Evolutionary conservation across 306 rosid genomes (phyloP), one percentile per base, ranked within the genome.

Genomic region (Gynostemma pentaphyllum): DNA sequence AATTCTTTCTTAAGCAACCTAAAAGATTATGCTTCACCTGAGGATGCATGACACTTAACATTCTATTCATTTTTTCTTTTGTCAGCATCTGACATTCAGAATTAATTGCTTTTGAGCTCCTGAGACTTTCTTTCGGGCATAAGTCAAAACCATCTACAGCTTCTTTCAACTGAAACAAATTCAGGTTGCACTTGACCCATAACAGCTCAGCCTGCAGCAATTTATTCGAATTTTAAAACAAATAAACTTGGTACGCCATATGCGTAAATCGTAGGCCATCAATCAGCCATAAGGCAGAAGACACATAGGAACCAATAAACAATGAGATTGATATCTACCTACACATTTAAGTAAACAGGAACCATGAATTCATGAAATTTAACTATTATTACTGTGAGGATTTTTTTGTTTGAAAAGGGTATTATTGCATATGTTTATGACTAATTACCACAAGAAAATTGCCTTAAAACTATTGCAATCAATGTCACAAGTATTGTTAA

Each of bases 121-220:
- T 11, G 13, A 67, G 65, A 50, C 64, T 65, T 67, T 80, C 86
- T 39, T 64, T 65, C 13, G 71, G 72, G 78, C 86, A 75, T n/a
- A 72, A 65, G 28, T 72, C 79, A 52, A 65, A 56, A 67, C 74
- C 80, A 54, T 62, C 76, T 2, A 67, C 26, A 63, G 74, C 74
- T 70, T 81, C 78, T 70, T 70, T 78, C 74, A 79, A 72, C 68
- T 69, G 81, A 66, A 69, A 69, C 68, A 86, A 78, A 68, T 83
- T 94, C 68, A 75, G 72, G 79, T 74, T 73, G 80, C 97, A 88
- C 66, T 52, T 67, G 19, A 75, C 68, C 88, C 80, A 78, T 61
- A 92, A 66, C 18, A 78, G 64, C 72, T 84, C 84, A 19, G 82
- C 95, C 99, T 92, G 87, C 78, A 71, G 66, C n/a, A 70, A 64